Conservation (phyloP, 495 filamentous ascomycete species). For the Cetradonia linearis region DNA sequence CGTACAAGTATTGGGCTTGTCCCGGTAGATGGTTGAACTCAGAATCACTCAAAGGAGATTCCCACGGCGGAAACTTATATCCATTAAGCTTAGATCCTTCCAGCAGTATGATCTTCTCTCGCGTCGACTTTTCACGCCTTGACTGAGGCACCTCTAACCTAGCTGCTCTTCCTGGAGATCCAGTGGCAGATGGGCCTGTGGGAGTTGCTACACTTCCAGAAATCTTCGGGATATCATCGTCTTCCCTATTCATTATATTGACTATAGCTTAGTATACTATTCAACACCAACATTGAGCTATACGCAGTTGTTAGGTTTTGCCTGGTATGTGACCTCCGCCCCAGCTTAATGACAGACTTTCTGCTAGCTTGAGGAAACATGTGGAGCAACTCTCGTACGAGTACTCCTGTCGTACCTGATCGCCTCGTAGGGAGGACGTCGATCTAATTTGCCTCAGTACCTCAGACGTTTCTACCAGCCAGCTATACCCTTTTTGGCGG, state of each 20-base stretch:
- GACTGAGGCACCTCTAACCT: conserved; percentile 35
- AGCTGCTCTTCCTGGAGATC: conserved; percentile 25
- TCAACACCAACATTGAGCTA: not conserved
- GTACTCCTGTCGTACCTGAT: no score
- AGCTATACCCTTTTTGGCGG: no score
- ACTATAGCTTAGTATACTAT: not conserved
- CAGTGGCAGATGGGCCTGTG: conserved; percentile 25
- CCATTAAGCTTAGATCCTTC: conserved; percentile 70
- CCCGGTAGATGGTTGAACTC: conserved; percentile 40
- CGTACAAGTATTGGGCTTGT: conserved; percentile 45
- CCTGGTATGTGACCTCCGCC: not conserved
- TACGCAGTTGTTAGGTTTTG: not conserved
- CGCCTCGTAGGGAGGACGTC: no score
- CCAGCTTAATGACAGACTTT: not conserved
- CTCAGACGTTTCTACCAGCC: no score
- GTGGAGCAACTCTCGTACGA: no score
- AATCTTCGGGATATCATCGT: not conserved
- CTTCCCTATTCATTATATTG: not conserved
- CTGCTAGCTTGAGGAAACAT: not conserved
- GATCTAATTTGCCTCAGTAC: no score
- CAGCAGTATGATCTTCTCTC: conserved; percentile 70
- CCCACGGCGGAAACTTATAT: conserved; percentile 75
- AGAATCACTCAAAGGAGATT: conserved; percentile 40
- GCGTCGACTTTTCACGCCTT: conserved; percentile 51
- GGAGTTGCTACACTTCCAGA: not conserved